phyloP scores from a whole-genome alignment of 2,329 filamentous ascomycete genomes.

The Aspergillus ochraceoroseus region DNA sequence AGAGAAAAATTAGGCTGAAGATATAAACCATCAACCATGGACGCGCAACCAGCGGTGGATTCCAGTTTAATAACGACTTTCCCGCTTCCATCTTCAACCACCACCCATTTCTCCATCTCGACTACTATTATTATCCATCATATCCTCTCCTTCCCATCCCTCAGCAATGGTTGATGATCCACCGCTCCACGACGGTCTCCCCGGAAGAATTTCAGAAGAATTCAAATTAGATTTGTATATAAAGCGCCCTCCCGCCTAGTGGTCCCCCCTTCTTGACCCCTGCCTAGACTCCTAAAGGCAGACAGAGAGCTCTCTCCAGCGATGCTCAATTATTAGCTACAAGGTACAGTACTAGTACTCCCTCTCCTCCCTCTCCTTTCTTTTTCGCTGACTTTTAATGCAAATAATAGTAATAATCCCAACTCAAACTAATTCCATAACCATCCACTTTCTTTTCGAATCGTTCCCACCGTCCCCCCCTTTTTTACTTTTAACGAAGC shows the following conservation, averaged over 20 bases:
- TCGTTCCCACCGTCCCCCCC: neutral
- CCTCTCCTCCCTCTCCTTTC: conserved; percentile 14
- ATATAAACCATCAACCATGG: conserved; percentile 3
- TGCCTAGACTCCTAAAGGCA: neutral
- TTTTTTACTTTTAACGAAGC: conserved; percentile 4
- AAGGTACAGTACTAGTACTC: too few relatives aligned
- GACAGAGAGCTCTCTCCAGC: conserved; percentile 8
- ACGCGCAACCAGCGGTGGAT: neutral
- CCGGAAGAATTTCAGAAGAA: conserved; percentile 19
- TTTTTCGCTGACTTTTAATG: neutral
- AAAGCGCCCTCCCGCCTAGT: conserved; percentile 12
- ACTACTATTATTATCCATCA: conserved; percentile 15
- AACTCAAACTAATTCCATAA: conserved; percentile 1
- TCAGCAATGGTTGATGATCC: neutral
- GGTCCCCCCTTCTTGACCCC: conserved; percentile 13
- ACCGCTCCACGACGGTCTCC: conserved; percentile 22
- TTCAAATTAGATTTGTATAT: conserved; percentile 9
- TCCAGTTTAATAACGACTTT: neutral
- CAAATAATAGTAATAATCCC: conserved; percentile 1
- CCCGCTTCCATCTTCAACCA: neutral
- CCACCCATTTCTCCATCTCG: neutral
- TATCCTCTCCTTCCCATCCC: neutral
- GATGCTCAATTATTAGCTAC: conserved; percentile 3
- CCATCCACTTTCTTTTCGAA: conserved; percentile 1
- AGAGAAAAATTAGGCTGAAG: neutral